phyloP scores from a whole-genome alignment of 139 green algal species.

The Nannochloris sp. region DNA sequence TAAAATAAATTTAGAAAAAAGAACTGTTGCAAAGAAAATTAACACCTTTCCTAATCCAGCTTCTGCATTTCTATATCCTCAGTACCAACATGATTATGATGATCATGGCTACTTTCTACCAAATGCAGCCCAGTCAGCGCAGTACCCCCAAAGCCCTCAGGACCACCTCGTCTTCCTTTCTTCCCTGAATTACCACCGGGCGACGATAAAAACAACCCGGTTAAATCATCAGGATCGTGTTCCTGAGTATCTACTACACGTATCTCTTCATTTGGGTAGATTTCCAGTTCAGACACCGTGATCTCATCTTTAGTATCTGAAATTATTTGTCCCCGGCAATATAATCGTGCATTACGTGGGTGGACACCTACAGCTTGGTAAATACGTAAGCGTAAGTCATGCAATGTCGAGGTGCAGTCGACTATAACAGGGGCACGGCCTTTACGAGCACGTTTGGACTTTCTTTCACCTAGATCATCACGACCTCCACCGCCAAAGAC shows the following conservation, averaged over 20 bases:
- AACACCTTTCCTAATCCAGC: too few relatives aligned
- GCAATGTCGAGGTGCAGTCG: slow-evolving; percentile 16
- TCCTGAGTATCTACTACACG: slow-evolving; percentile 27
- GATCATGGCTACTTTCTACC: too few relatives aligned
- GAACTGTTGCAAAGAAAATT: too few relatives aligned
- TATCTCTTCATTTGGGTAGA: slow-evolving; percentile 45
- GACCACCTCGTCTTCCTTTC: slow-evolving; percentile 6
- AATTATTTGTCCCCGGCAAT: slow-evolving; percentile 19
- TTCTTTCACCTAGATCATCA: slow-evolving; percentile 31
- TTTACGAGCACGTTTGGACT: slow-evolving; percentile 36
- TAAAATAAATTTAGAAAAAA: too few relatives aligned
- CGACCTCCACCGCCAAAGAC: neutral
- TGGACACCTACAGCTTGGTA: slow-evolving; percentile 50
- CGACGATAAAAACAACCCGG: neutral
- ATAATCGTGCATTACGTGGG: slow-evolving; percentile 42
- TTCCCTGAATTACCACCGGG: neutral
- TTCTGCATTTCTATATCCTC: too few relatives aligned
- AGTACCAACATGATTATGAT: too few relatives aligned
- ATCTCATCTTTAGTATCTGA: slow-evolving; percentile 5
- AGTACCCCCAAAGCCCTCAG: slow-evolving; percentile 28
- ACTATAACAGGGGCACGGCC: slow-evolving; percentile 34
- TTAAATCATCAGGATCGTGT: slow-evolving; percentile 19
- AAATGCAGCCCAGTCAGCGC: slow-evolving; percentile 34
- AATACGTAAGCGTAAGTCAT: slow-evolving; percentile 40
- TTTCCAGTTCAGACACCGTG: slow-evolving; percentile 26